Evolutionary conservation across 1,139 yeast species (phyloP).

Genomic region (Hansenula sp.): DNA sequence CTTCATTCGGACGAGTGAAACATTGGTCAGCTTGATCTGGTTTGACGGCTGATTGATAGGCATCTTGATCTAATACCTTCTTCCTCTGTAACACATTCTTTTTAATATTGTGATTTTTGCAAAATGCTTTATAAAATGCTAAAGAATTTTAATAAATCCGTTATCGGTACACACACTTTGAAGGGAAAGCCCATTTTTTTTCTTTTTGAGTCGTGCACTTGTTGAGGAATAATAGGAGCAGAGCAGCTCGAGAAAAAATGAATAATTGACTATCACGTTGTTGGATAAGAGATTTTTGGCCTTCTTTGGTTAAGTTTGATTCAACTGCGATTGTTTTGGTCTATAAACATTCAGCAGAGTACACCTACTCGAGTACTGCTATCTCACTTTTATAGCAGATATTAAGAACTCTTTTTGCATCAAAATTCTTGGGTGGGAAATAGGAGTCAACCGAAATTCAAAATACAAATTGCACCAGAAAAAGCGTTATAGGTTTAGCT

Average conservation of each 20-base stretch:
- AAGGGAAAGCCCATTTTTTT: not conserved
- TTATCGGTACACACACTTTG: not conserved
- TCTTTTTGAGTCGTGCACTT: no score
- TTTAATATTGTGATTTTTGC: not conserved
- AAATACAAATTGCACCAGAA: no score
- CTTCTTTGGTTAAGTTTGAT: no score
- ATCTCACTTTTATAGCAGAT: no score
- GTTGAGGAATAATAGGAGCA: no score
- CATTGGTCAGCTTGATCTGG: constrained; percentile 88
- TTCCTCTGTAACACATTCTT: not conserved
- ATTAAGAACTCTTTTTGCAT: not conserved
- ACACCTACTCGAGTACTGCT: no score
- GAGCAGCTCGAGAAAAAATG: not conserved
- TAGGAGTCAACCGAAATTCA: no score
- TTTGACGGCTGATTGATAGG: constrained; percentile 83
- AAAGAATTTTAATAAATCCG: not conserved
- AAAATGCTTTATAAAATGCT: not conserved
- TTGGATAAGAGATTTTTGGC: no score
- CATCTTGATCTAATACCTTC: constrained; percentile 28
- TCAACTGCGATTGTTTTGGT: no score
- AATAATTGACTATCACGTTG: no score
- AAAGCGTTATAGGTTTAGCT: no score
- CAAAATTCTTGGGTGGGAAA: not conserved
- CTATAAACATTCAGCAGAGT: no score
- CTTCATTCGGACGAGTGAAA: constrained; percentile 85